These are phyloP conservation scores for Macrolepiota dolichaula DNA, from an alignment of 768 basidiomycete genomes.

Conservation along the genomic window DNA sequence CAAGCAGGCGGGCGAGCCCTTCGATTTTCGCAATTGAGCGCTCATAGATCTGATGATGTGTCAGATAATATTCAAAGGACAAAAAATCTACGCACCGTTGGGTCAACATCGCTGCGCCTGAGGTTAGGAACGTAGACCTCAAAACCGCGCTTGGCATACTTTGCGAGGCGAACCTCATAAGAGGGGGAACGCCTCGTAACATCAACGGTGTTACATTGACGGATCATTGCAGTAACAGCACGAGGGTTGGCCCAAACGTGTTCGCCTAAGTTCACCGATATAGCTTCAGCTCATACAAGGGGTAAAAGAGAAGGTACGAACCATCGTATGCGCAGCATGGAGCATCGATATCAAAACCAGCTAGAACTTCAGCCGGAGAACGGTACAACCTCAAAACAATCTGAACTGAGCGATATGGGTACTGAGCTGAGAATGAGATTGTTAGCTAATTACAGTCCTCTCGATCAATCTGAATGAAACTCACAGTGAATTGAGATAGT, in stretches of 20 bases:
- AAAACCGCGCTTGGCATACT: slow-evolving; percentile 52
- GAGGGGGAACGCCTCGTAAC: slow-evolving; percentile 63
- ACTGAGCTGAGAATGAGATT: slow-evolving; percentile 41
- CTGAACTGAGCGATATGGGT: slow-evolving; percentile 64
- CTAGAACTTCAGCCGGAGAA: slow-evolving; percentile 62
- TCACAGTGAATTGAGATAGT: slow-evolving; percentile 63
- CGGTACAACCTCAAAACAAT: slow-evolving; percentile 62
- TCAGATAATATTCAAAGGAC: neutral
- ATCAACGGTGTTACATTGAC: slow-evolving; percentile 62
- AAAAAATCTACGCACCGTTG: slow-evolving; percentile 41
- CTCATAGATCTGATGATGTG: slow-evolving; percentile 49
- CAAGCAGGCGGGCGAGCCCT: slow-evolving; percentile 60
- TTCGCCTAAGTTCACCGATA: slow-evolving; percentile 24
- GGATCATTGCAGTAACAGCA: slow-evolving; percentile 59
- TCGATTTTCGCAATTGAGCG: slow-evolving; percentile 53
- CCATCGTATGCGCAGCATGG: slow-evolving; percentile 52
- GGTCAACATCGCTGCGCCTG: slow-evolving; percentile 49
- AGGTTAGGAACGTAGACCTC: slow-evolving; percentile 57
- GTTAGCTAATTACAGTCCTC: neutral
- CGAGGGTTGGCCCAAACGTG: slow-evolving; percentile 62
- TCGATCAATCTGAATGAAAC: neutral
- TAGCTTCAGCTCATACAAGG: neutral
- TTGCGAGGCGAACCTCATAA: slow-evolving; percentile 59
- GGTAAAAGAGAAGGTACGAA: neutral
- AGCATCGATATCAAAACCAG: slow-evolving; percentile 66